phyloP scores from a whole-genome alignment of 345 rosid genomes.

The Pistacia atlantica region DNA sequence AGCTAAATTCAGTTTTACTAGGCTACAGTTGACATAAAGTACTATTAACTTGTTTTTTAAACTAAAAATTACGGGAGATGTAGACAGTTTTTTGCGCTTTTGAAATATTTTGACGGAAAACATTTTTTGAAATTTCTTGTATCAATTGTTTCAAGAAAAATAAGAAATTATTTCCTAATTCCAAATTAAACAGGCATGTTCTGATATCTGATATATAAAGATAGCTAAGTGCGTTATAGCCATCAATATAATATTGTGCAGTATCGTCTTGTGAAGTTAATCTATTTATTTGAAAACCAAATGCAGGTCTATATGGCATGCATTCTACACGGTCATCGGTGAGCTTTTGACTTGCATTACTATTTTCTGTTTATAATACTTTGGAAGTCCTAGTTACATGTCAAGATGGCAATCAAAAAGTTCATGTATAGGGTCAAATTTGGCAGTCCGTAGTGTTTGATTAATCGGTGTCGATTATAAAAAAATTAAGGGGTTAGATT shows the following conservation, averaged over 20 bases:
- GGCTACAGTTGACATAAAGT: too few relatives aligned
- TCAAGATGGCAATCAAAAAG: not conserved
- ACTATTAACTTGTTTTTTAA: too few relatives aligned
- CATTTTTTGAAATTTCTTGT: too few relatives aligned
- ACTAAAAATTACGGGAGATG: too few relatives aligned
- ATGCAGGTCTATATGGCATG: constrained; percentile 97
- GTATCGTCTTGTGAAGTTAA: not conserved
- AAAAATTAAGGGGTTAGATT: not conserved
- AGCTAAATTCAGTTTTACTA: not conserved
- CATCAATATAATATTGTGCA: not conserved
- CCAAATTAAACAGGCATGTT: too few relatives aligned
- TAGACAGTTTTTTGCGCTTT: too few relatives aligned
- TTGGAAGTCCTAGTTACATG: not conserved
- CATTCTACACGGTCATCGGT: constrained; percentile 76
- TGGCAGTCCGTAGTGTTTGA: not conserved
- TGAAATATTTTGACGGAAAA: too few relatives aligned
- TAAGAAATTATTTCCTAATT: too few relatives aligned
- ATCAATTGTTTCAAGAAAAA: too few relatives aligned
- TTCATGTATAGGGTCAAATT: not conserved
- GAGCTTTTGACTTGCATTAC: constrained; percentile 32
- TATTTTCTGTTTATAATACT: not conserved
- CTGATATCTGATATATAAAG: not conserved
- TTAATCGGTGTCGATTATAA: not conserved
- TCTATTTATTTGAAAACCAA: constrained; percentile 23
- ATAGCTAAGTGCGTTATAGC: not conserved